phyloP scores from a whole-genome alignment of 306 rosid species.

The Coriaria nepalensis region DNA sequence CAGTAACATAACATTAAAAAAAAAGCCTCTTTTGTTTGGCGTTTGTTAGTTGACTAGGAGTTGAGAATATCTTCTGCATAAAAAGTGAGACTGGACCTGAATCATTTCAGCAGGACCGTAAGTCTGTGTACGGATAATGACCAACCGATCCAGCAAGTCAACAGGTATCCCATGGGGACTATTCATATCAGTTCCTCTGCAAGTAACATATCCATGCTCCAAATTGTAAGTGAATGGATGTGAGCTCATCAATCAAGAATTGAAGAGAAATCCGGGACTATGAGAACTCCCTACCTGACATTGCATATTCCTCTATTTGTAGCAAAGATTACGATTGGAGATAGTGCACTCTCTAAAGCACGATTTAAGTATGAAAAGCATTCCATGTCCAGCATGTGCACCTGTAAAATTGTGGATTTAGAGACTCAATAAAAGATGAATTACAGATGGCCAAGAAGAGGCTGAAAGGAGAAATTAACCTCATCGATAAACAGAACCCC shows the following conservation, averaged over 20 bases:
- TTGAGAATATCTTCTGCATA: constrained; percentile 32
- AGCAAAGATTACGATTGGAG: constrained; percentile 94
- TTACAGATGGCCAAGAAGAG: neutral
- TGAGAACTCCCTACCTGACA: constrained; percentile 53
- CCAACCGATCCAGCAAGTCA: constrained; percentile 81
- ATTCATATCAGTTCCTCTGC: constrained; percentile 70
- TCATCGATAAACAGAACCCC: constrained; percentile 84
- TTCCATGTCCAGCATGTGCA: constrained; percentile 95
- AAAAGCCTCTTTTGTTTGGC: neutral
- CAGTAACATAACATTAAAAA: constrained; percentile 7
- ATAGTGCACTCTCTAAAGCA: constrained; percentile 89
- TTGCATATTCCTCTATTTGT: constrained; percentile 94
- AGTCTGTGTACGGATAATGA: constrained; percentile 67
- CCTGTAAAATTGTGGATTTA: constrained; percentile 32
- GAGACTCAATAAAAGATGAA: too few relatives aligned
- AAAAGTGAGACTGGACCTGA: constrained; percentile 32
- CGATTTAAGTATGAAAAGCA: constrained; percentile 91
- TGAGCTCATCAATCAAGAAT: too few relatives aligned
- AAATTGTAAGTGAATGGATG: neutral
- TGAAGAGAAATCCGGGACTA: neutral
- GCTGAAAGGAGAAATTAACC: constrained; percentile 20
- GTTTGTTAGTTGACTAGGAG: too few relatives aligned
- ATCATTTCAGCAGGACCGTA: constrained; percentile 92
- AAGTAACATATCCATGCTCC: constrained; percentile 14
- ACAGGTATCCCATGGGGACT: constrained; percentile 99